Conservation (phyloP, 2,329 filamentous ascomycete species). For the Gaeumannomyces sp. region DNA sequence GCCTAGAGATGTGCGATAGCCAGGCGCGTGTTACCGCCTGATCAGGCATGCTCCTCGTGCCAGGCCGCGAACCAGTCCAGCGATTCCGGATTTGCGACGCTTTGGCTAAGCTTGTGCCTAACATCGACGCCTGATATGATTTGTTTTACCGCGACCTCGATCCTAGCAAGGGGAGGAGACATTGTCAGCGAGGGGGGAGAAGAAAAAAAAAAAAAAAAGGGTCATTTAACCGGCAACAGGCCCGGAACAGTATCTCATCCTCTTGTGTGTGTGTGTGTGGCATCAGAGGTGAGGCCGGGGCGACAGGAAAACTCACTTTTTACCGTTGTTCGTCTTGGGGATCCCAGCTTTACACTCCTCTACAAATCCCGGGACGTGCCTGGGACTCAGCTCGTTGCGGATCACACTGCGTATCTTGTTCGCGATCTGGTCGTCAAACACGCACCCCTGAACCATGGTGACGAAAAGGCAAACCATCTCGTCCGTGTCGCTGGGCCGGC, state of each 20-base stretch:
- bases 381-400: conserved; percentile 71
- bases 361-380: conserved; percentile 81
- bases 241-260: too few relatives aligned
- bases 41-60: conserved; percentile 46
- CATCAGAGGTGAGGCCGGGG: background rate
- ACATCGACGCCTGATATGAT: conserved; percentile 83
- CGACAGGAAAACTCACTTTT: conserved; percentile 60
- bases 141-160: conserved; percentile 94
- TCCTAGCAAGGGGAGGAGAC: conserved; percentile 37
- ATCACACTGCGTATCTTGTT: conserved; percentile 61
- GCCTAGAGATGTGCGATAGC: background rate
- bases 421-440: conserved; percentile 55
- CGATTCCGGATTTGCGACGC: conserved; percentile 86
- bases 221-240: too few relatives aligned
- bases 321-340: conserved; percentile 87
- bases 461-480: conserved; percentile 87
- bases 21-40: background rate
- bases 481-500: conserved; percentile 65
- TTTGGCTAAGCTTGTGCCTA: conserved; percentile 69
- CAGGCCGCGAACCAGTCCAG: conserved; percentile 83
- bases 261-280: too few relatives aligned
- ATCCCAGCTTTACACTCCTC: conserved; percentile 76
- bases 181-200: too few relatives aligned
- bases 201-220: background rate
- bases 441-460: conserved; percentile 56